Base-by-base conservation (phyloP, 2,329 filamentous ascomycete genomes). In the Chrysoporthe puriensis region DNA sequence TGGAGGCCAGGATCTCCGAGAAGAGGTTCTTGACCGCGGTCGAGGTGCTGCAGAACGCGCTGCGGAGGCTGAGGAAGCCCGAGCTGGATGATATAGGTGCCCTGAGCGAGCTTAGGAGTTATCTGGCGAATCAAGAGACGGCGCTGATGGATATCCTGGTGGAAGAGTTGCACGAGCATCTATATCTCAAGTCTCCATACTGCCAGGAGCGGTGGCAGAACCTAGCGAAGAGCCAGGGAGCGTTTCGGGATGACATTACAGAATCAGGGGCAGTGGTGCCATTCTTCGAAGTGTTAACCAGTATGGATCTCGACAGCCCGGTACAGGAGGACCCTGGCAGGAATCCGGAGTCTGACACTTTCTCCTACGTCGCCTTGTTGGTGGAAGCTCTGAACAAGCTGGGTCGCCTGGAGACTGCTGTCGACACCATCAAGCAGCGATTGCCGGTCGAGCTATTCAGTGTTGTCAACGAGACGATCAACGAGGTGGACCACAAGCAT, bases 171-270 rank as follows among this genome's bases (percentile, higher is more conserved):
- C 96, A 99, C 76, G 96, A 97, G 77, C 96, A 99, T 79, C 85
- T 99, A 4, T 99, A 99, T 76, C 88, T 99, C 50, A 98, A 98
- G 77, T 98, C 95, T 3, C 96, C 95, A 0, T 99, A 99, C 77
- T 98, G 95, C 76, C 94, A 97, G 76, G 93, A 97, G 76, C 86
- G 96, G 72, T 99, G 96, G 96, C 96, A 97, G 78, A 87, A 86
- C 68, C 88, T 97, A 69, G 86, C 90, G 48, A 91, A 90, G 73
- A 86, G 85, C 48, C 90, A 92, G 71, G 84, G 87, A 7, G 62
- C 69, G 1, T 82, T 80, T 69, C 81, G 80, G 56, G 84, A 86
- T 62, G 80, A 77, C 48, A 84, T 83, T 67, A 76, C 79, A n/a
- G 81, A 85, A 16, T 76, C 80, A 16, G 80, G 78, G 13, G 74